Percentiles rank a stretch among this genome's conserved stretches.
These are phyloP conservation scores for Phanerodontia chrysosporium DNA, from an alignment of 768 basidiomycete species.

Conservation along the genomic window DNA sequence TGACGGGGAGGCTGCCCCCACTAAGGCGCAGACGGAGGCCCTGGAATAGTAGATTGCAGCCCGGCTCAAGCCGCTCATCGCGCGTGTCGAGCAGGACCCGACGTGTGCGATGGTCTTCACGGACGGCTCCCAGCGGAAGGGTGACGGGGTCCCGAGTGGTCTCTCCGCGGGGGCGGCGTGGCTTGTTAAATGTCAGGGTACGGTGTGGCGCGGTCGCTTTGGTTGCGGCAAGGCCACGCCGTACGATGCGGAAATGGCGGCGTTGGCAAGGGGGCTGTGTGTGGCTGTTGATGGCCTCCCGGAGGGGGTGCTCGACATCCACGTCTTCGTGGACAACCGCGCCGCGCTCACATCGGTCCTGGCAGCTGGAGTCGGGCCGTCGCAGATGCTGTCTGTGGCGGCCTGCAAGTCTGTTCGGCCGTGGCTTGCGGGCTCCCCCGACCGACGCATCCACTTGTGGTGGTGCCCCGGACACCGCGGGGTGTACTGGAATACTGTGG, in stretches of 20 bases:
- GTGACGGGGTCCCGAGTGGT: neutral
- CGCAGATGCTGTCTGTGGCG: too few species aligned
- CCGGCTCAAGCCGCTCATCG: neutral
- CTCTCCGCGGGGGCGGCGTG: neutral
- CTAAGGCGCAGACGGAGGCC: neutral
- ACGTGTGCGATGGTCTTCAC: too few species aligned
- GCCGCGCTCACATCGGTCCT: too few species aligned
- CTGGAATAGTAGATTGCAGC: neutral
- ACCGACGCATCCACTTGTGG: too few species aligned
- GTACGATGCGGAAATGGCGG: conserved; percentile 8
- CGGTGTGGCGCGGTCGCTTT: neutral
- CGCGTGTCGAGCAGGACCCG: neutral
- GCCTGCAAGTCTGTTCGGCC: too few species aligned
- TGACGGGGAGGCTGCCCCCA: neutral
- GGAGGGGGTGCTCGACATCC: neutral
- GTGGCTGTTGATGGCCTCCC: neutral
- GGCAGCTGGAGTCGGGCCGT: too few species aligned
- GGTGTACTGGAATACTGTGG: neutral
- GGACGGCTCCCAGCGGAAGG: conserved; percentile 2
- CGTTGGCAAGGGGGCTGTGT: conserved; percentile 1
- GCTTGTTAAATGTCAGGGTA: neutral
- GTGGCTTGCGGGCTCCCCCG: too few species aligned
- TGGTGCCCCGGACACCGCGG: conserved; percentile 1
- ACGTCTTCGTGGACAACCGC: conserved; percentile 7
- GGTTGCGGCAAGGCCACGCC: too few species aligned